These are phyloP conservation scores for Melastoma candidum DNA, from an alignment of 441 rosid species.

Conservation along the genomic window DNA sequence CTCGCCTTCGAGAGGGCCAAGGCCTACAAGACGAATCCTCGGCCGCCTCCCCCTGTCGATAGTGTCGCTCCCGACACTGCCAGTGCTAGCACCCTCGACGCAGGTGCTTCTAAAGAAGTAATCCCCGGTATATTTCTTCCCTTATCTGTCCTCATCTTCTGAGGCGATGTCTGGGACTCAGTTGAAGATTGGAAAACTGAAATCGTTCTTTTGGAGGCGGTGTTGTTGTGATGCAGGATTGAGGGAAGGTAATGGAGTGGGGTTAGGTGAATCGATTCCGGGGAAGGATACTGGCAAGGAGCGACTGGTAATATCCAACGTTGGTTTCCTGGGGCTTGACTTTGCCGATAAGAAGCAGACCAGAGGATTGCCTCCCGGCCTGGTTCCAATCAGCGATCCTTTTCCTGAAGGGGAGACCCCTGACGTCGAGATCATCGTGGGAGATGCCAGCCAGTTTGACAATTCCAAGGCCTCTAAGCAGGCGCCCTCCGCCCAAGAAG, in stretches of 20 bases:
- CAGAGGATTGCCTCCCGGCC: slow-evolving; percentile 68
- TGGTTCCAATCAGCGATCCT: slow-evolving; percentile 46
- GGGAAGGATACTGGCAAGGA: slow-evolving; percentile 24
- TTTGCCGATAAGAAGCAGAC: slow-evolving; percentile 66
- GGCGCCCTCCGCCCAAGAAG: slow-evolving; percentile 27
- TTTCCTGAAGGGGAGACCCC: slow-evolving; percentile 49
- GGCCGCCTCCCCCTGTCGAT: slow-evolving; percentile 10
- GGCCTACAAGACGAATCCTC: slow-evolving; percentile 35
- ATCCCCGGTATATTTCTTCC: no score
- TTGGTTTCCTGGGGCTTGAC: slow-evolving; percentile 64
- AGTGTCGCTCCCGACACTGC: slow-evolving; percentile 3
- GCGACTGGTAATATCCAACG: slow-evolving; percentile 46
- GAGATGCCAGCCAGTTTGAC: slow-evolving; percentile 50
- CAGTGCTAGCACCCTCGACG: background rate
- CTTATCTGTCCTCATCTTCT: no score
- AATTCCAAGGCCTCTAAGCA: slow-evolving; percentile 20
- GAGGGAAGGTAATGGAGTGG: slow-evolving; percentile 20
- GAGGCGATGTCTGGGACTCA: background rate
- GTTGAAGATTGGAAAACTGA: background rate
- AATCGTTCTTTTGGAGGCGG: background rate
- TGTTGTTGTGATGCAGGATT: slow-evolving; percentile 22
- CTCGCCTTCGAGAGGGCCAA: slow-evolving; percentile 58
- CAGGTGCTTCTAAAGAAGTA: no score
- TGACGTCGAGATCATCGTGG: slow-evolving; percentile 82
- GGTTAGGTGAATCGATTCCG: slow-evolving; percentile 15